Conservation (phyloP, 2,329 filamentous ascomycete species). For the Phyllosticta capitalensis region DNA sequence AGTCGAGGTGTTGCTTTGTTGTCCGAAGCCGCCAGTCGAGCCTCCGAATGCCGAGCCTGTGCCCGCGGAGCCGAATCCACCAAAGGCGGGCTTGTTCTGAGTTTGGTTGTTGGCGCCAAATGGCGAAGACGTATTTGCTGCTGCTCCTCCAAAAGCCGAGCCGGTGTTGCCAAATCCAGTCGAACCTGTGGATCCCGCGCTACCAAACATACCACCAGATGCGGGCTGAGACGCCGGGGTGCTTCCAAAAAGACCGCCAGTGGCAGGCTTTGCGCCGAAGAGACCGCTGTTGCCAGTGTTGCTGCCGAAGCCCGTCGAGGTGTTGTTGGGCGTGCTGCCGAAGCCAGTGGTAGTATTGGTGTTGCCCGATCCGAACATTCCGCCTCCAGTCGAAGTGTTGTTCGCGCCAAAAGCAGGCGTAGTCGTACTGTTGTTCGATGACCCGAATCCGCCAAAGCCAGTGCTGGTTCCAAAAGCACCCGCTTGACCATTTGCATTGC, state of each 20-base stretch:
- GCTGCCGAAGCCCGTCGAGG: constrained; percentile 24
- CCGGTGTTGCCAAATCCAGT: neutral
- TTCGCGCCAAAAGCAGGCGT: constrained; percentile 39
- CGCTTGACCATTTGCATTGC: constrained; percentile 68
- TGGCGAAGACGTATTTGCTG: constrained; percentile 19
- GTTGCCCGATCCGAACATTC: constrained; percentile 32
- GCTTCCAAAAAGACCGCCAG: constrained; percentile 18
- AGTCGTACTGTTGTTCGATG: constrained; percentile 28
- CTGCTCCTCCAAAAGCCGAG: constrained; percentile 16
- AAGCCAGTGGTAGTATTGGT: constrained; percentile 18
- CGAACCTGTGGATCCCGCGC: constrained; percentile 10
- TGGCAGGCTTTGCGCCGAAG: constrained; percentile 22
- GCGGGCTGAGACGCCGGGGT: constrained; percentile 17
- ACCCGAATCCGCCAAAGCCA: constrained; percentile 42
- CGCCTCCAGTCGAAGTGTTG: constrained; percentile 29
- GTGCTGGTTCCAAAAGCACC: constrained; percentile 70
- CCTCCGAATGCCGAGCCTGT: constrained; percentile 18
- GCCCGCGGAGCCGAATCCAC: constrained; percentile 13
- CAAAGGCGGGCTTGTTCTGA: constrained; percentile 16
- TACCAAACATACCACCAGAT: constrained; percentile 25
- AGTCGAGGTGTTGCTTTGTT: constrained; percentile 15
- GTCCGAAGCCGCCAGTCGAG: constrained; percentile 24
- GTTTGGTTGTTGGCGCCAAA: constrained; percentile 13
- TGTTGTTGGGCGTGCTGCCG: constrained; percentile 13
- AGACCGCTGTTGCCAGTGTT: constrained; percentile 19